These are phyloP conservation scores for Crithidia sp. DNA, from an alignment of 208 protist species.

Conservation along the genomic window DNA sequence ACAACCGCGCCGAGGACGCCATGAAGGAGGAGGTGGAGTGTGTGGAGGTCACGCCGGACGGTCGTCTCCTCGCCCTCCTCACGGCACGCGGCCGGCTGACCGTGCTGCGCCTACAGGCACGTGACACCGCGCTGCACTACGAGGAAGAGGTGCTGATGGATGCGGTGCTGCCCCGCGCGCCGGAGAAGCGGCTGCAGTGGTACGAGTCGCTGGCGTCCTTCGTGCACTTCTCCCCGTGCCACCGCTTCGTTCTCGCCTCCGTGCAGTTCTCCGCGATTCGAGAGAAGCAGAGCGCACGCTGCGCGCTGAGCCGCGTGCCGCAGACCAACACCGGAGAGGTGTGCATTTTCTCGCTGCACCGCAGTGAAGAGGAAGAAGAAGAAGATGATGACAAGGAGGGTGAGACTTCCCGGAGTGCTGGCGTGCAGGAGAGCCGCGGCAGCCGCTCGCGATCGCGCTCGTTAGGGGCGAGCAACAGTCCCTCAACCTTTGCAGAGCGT, in stretches of 20 bases:
- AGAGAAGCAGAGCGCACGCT: conserved; percentile 16
- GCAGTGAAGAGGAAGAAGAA: neutral
- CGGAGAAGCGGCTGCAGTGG: conserved; percentile 50
- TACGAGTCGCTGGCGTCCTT: conserved; percentile 61
- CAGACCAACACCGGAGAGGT: conserved; percentile 48
- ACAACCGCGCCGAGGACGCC: conserved; percentile 47
- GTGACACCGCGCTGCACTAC: conserved; percentile 26
- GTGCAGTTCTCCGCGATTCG: conserved; percentile 55
- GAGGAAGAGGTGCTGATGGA: conserved; percentile 59
- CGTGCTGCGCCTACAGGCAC: conserved; percentile 52
- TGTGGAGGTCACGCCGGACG: conserved; percentile 56
- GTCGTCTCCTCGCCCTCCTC: conserved; percentile 65
- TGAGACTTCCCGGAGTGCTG: too few relatives aligned
- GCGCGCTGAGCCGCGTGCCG: conserved; percentile 1
- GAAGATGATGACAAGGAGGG: neutral
- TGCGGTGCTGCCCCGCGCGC: conserved; percentile 33
- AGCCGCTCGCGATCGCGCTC: neutral
- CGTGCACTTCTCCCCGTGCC: conserved; percentile 63
- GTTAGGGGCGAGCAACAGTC: neutral
- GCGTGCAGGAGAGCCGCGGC: neutral
- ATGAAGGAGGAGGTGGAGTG: conserved; percentile 77
- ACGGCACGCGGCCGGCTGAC: conserved; percentile 68
- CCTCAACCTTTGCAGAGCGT: conserved; percentile 1
- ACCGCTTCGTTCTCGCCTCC: conserved; percentile 62
- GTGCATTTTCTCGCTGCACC: conserved; percentile 72